Evolutionary conservation across 371 early-diverging fungal species (phyloP).

Genomic region (Circinella umbellata): DNA sequence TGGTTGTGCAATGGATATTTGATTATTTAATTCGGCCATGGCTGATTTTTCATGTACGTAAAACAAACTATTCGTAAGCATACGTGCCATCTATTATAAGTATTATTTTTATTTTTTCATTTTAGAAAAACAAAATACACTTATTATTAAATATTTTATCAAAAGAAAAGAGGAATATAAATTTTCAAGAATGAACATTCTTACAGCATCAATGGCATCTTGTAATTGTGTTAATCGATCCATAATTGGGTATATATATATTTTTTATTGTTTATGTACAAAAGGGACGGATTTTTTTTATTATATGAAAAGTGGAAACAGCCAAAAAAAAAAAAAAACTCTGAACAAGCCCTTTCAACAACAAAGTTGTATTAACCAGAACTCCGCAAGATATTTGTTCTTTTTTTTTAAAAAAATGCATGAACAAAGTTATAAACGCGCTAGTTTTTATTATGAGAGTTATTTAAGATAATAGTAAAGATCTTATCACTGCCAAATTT

Average conservation of each 20-base stretch:
- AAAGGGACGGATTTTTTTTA: too few relatives aligned
- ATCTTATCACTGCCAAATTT: too few relatives aligned
- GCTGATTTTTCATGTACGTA: conserved; percentile 57
- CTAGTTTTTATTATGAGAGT: too few relatives aligned
- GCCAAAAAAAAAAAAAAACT: conserved; percentile 4
- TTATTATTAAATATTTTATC: background rate
- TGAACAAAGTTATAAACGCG: too few relatives aligned
- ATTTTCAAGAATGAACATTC: background rate
- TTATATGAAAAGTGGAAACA: too few relatives aligned
- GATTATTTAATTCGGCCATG: conserved; percentile 44
- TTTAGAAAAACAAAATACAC: background rate
- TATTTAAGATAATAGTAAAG: too few relatives aligned
- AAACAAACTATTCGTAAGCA: conserved; percentile 59
- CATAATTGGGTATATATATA: conserved; percentile 22
- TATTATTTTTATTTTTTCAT: background rate
- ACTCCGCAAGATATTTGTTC: too few relatives aligned
- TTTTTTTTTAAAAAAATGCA: too few relatives aligned
- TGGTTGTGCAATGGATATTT: conserved; percentile 49
- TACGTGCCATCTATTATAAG: conserved; percentile 45
- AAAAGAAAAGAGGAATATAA: too few relatives aligned
- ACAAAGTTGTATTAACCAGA: too few relatives aligned
- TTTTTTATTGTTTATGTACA: background rate
- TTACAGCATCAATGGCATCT: conserved; percentile 64
- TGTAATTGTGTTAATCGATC: conserved; percentile 62
- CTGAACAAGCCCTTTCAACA: too few relatives aligned